A percentile compares a stretch with the other conserved stretches of the same genome.
Evolutionary conservation across 805 yeast genomes (phyloP).

Genomic region (Wickerhamiella kurtzmanii): DNA sequence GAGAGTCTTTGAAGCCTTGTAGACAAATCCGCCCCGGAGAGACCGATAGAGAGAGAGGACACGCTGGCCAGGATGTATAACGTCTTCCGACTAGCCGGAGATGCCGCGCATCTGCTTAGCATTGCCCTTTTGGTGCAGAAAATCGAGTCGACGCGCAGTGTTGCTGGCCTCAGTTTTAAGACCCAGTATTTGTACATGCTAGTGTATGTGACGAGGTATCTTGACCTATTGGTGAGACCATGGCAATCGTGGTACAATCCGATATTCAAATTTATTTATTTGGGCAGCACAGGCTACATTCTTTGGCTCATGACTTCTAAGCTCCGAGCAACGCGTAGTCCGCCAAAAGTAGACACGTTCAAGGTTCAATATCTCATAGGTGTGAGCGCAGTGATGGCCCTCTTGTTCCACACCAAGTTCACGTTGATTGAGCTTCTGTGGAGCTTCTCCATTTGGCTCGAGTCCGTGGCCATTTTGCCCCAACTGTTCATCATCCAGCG

Average conservation of each 20-base stretch:
- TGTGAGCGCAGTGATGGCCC: slow-evolving; percentile 42
- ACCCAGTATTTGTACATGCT: slow-evolving; percentile 68
- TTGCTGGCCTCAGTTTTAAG: slow-evolving; percentile 76
- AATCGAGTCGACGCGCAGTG: slow-evolving; percentile 49
- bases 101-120: slow-evolving; percentile 69
- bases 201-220: slow-evolving; percentile 61
- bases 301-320: slow-evolving; percentile 54
- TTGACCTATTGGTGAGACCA: slow-evolving; percentile 38
- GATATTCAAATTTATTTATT: slow-evolving; percentile 68
- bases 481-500: slow-evolving; percentile 83
- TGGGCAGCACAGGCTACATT: slow-evolving; percentile 61
- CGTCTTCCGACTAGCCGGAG: slow-evolving; percentile 37
- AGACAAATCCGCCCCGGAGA: no score
- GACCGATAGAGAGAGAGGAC: no score
- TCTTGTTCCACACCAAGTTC: slow-evolving; percentile 57
- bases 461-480: slow-evolving; percentile 81
- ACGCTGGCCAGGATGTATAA: slow-evolving; percentile 13
- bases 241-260: slow-evolving; percentile 53
- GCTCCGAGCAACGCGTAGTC: slow-evolving; percentile 43
- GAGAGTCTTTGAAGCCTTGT: no score
- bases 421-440: slow-evolving; percentile 46
- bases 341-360: slow-evolving; percentile 54
- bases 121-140: slow-evolving; percentile 62
- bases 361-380: slow-evolving; percentile 55
- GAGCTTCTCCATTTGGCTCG: slow-evolving; percentile 89